Base-by-base conservation (phyloP, 208 protist species). In the Wallacemonas sp. region DNA sequence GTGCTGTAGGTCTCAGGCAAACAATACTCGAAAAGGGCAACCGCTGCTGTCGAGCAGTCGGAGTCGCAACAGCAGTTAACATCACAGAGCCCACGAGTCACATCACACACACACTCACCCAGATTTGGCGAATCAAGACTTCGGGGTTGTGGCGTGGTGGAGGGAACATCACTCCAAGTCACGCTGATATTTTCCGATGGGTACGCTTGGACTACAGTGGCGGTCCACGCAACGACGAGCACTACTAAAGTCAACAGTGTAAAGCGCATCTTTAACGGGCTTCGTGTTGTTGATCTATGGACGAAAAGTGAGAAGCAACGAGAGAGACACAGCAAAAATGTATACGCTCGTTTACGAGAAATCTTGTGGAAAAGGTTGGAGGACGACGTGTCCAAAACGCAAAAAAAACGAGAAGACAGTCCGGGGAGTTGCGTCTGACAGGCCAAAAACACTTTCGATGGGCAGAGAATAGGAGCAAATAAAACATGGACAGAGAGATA, bases 121-220 rank as follows among this genome's bases (percentile, higher is more conserved):
- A 95, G 58, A 77, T 80, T 90, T 1, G 83, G 81, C n/a, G 85
- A 90, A 56, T 87, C 74, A 33, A 95, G 70, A 69, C 83, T 89
- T 0, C 85, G 80, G 11, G 61, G 43, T 23, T 33, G 48, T 17
- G 74, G 72, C 26, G 63, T 26, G 19, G 14, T 76, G 11, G 23
- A 56, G 2, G 81, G 62, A n/a, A 85, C 71, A 68, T 55, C 67
- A 21, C 39, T 32, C 88, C 83, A 90, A 4, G 80, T 30, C 49
- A 92, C 65, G 2, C 70, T 49, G 46, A 78, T 58, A 0, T 72
- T 70, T 61, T 66, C 21, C 1, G 72, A 38, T 1, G 78, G 65
- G 30, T 85, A 84, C 2, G 64, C 79, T 60, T 61, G 21, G 14
- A 62, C 65, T 21, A 21, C 4, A 9, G 47, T 24, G 16, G 6